These are phyloP conservation scores for Typha latifolia DNA, from an alignment of 176 grass and related monocot species.

Conservation along the genomic window DNA sequence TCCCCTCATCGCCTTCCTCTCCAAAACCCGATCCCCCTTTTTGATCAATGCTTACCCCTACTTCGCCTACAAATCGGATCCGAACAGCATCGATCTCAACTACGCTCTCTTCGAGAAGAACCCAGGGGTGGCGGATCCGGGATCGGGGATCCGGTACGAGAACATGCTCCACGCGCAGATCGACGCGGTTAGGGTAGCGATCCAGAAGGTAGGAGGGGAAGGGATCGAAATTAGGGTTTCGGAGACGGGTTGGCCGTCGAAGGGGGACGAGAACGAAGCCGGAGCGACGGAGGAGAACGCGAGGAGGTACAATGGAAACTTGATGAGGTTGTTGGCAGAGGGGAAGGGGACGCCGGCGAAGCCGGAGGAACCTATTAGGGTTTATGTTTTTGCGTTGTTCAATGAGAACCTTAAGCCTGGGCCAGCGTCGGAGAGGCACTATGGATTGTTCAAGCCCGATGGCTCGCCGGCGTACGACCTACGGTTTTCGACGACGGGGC, in stretches of 20 bases:
- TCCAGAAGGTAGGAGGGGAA: conserved; percentile 34
- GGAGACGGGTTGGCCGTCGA: conserved; percentile 90
- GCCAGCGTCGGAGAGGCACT: conserved; percentile 67
- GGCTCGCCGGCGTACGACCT: conserved; percentile 70
- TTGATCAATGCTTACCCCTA: conserved; percentile 89
- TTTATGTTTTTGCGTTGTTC: conserved; percentile 91
- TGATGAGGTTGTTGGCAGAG: conserved; percentile 56
- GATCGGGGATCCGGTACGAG: conserved; percentile 50
- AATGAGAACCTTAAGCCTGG: conserved; percentile 89
- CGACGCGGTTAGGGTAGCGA: conserved; percentile 69
- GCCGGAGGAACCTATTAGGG: conserved; percentile 42
- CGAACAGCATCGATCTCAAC: conserved; percentile 36
- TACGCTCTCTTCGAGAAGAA: conserved; percentile 68
- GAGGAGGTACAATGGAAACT: conserved; percentile 63
- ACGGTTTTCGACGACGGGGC: conserved; percentile 20
- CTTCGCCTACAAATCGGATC: conserved; percentile 85
- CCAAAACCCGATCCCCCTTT: conserved; percentile 53
- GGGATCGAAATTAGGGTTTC: conserved; percentile 60
- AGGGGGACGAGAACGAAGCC: conserved; percentile 57
- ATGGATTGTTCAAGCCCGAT: conserved; percentile 77
- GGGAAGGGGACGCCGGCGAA: conserved; percentile 63
- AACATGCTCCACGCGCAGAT: conserved; percentile 95
- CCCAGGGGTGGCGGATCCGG: conserved; percentile 42
- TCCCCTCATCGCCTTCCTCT: conserved; percentile 54
- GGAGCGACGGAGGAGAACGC: conserved; percentile 73